phyloP scores from a whole-genome alignment of 148 eudicot genomes.

The Chenopodium album region DNA sequence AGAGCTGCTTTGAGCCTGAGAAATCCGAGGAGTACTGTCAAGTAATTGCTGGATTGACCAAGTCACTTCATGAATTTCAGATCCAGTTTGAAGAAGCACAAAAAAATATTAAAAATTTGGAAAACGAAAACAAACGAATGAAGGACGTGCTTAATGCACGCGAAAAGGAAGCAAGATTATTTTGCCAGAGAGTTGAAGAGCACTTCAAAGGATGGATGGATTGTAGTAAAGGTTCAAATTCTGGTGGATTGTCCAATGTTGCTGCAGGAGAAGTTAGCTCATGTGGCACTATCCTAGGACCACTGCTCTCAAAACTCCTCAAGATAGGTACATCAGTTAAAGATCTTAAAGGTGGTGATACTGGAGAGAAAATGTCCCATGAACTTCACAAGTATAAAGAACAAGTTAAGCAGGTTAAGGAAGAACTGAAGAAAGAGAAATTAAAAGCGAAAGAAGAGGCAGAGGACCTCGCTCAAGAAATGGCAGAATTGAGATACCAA shows the following conservation, averaged over 20 bases:
- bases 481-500: constrained; percentile 88
- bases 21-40: constrained; percentile 36
- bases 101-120: neutral
- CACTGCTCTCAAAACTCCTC: neutral
- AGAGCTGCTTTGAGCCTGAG: constrained; percentile 36
- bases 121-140: neutral
- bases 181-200: neutral
- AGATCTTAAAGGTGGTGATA: constrained; percentile 24
- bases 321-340: constrained; percentile 3
- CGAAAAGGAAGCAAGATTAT: neutral
- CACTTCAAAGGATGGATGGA: neutral
- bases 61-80: neutral
- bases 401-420: constrained; percentile 56
- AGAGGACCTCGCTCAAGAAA: constrained; percentile 85
- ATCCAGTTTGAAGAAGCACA: neutral
- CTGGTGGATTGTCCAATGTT: neutral
- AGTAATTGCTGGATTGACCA: constrained; percentile 29
- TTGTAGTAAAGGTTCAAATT: neutral
- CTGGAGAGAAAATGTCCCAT: constrained; percentile 29
- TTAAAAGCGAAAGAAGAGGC: constrained; percentile 75
- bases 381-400: constrained; percentile 50
- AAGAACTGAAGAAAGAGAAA: constrained; percentile 58
- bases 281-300: neutral
- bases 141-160: neutral
- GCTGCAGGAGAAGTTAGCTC: neutral